Conservation (phyloP, 768 basidiomycete species). For the Leccinum rimulosum region DNA sequence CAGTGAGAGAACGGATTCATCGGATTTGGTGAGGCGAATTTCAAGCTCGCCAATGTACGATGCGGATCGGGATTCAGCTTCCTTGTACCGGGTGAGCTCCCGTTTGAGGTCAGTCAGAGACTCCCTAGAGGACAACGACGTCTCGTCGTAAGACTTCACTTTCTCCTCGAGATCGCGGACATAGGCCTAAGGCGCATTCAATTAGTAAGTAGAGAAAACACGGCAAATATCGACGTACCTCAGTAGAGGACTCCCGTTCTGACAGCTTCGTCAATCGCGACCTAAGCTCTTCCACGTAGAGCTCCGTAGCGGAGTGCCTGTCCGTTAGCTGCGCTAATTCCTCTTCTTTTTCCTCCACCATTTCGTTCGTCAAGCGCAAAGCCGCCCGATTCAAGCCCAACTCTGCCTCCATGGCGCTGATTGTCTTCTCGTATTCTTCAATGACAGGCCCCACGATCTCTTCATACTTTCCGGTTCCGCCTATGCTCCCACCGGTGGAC, state of each 20-base stretch:
- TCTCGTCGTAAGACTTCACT: conserved; percentile 83
- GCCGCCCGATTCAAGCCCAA: conserved; percentile 84
- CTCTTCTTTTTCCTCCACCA: conserved; percentile 89
- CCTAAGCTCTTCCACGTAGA: conserved; percentile 86
- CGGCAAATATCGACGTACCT: conserved; percentile 49
- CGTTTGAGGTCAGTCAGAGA: conserved; percentile 81
- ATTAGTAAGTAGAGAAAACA: conserved; percentile 1
- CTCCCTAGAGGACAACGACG: conserved; percentile 69
- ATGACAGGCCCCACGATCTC: conserved; percentile 97
- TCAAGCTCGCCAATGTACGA: conserved; percentile 89
- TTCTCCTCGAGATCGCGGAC: conserved; percentile 92
- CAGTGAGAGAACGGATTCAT: conserved; percentile 70
- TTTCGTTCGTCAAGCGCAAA: conserved; percentile 85
- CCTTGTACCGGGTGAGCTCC: conserved; percentile 76
- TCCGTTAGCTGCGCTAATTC: conserved; percentile 65
- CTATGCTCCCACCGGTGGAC: conserved; percentile 55
- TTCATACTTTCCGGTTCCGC: conserved; percentile 77
- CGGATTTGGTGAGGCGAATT: conserved; percentile 69
- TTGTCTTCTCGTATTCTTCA: conserved; percentile 98
- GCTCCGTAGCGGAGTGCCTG: conserved; percentile 73
- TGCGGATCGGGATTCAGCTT: conserved; percentile 65
- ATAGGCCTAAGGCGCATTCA: conserved; percentile 61
- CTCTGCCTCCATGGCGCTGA: conserved; percentile 91
- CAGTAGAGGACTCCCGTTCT: conserved; percentile 88
- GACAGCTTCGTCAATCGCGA: conserved; percentile 74